These are phyloP conservation scores for Dactylellina haptotyla DNA, from an alignment of 2,329 filamentous ascomycete genomes.

Conservation along the genomic window DNA sequence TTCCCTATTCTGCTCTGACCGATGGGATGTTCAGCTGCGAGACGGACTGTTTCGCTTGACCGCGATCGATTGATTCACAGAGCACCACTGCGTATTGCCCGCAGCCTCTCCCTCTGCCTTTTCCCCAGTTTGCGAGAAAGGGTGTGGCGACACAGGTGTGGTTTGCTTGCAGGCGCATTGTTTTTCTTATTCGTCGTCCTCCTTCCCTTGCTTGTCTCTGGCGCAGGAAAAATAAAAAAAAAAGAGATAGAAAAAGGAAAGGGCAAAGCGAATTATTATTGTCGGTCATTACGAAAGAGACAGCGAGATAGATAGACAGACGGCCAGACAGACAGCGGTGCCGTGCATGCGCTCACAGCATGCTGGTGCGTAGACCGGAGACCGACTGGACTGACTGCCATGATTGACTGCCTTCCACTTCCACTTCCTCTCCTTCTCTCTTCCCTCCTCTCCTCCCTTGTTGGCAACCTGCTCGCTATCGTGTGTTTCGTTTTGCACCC, in stretches of 20 bases:
- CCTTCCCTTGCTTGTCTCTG: constrained; percentile 37
- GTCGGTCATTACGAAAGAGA: background rate
- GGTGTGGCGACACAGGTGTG: constrained; percentile 49
- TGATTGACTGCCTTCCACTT: constrained; percentile 40
- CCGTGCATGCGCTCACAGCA: constrained; percentile 23
- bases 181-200: constrained; percentile 51
- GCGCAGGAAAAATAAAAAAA: constrained; percentile 15
- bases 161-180: constrained; percentile 52
- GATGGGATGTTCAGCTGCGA: constrained; percentile 20
- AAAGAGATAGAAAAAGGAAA: background rate
- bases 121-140: constrained; percentile 53
- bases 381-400: too few species aligned
- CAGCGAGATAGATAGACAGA: constrained; percentile 8
- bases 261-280: background rate
- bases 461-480: constrained; percentile 20
- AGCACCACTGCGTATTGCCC: constrained; percentile 23
- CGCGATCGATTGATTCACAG: constrained; percentile 29
- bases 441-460: constrained; percentile 1
- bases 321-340: constrained; percentile 5
- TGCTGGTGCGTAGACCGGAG: constrained; percentile 22
- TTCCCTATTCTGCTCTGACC: constrained; percentile 38
- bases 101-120: constrained; percentile 48
- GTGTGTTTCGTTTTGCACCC: constrained; percentile 7
- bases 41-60: constrained; percentile 43
- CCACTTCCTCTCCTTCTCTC: constrained; percentile 6